Evolutionary conservation across 352 stramenopile species (phyloP).

Genomic region (Pythium pectinolyticum): DNA sequence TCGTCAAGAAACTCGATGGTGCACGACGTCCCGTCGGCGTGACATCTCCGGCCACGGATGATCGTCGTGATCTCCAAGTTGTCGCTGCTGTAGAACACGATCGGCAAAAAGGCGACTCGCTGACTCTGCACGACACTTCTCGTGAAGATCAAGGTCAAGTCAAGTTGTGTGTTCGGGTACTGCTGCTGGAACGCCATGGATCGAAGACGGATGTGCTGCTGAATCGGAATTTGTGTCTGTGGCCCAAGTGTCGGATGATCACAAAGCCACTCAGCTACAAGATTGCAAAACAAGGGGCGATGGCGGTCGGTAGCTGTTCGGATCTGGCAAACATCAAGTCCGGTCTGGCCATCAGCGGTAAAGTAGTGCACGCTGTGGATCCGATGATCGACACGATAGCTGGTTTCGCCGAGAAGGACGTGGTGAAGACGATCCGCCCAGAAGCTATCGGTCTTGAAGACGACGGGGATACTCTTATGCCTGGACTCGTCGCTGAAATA

Average conservation of each 20-base stretch:
- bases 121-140: neutral
- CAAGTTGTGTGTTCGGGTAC: slow-evolving; percentile 18
- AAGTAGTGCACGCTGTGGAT: slow-evolving; percentile 13
- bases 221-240: neutral
- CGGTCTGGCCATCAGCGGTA: neutral
- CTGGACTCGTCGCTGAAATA: slow-evolving; percentile 2
- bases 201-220: neutral
- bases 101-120: neutral
- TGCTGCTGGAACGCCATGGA: neutral
- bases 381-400: slow-evolving; percentile 17
- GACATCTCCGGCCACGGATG: slow-evolving; percentile 21
- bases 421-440: slow-evolving; percentile 46
- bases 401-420: slow-evolving; percentile 3
- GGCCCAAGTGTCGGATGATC: slow-evolving; percentile 10
- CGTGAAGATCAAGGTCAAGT: slow-evolving; percentile 22
- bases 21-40: slow-evolving; percentile 5
- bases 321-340: slow-evolving; percentile 20
- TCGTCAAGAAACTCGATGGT: slow-evolving; percentile 51
- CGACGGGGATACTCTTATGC: neutral
- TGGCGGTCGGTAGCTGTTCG: neutral
- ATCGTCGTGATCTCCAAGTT: slow-evolving; percentile 32
- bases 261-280: neutral
- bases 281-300: slow-evolving; percentile 1
- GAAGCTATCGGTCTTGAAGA: slow-evolving; percentile 22
- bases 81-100: slow-evolving; percentile 17